Base-by-base conservation (phyloP, 2,329 filamentous ascomycete genomes). In the Colletotrichum horii region DNA sequence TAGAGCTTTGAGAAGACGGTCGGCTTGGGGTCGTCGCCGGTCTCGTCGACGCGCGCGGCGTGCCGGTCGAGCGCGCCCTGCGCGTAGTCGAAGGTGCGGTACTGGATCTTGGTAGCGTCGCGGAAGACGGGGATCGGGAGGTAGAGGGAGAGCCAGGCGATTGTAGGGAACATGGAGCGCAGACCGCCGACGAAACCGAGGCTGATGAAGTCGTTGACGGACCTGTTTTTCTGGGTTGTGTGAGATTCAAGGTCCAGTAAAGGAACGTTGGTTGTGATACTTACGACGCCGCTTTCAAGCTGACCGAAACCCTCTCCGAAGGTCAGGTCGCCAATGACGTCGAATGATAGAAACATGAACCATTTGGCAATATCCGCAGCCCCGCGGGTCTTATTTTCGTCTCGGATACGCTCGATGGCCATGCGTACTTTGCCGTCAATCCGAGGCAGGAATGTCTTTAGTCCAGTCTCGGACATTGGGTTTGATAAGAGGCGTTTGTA, bases 281-380 rank as follows among this genome's bases (percentile, higher is more conserved):
- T 75, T 78, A 90, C 89, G 16, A 69, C 70, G 15, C 73, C 74
- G 2, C 74, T 76, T 12, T 80, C 70, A 4, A 83, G 77, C 34
- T 80, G 80, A 8, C 77, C 78, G 58, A 83, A 83, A 2, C 79
- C 74, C 43, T 81, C 79, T 16, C 81, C 82, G 71, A 83, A 83
- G 2, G 78, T 75, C 6, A 83, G 74, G 60, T 82, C 79, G 4
- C 81, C 81, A 19, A 83, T 81, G 8, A 83, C 73, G 60, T 83
- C 82, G 58, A 83, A 83, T 0, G 89, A 82, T 83, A 91, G 86
- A 69, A 89, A 91, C 15, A 87, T 80, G 81, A 85, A 89, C 89
- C 89, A 92, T 74, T 90, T 90, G 73, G 85, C 84, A 0, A 91
- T 81, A 73, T 92, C 89, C 0, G 82, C 83, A 0, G 77, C 82